These are phyloP conservation scores for Phialophora verrucosa DNA, from an alignment of 2,329 filamentous ascomycete genomes.

Conservation along the genomic window DNA sequence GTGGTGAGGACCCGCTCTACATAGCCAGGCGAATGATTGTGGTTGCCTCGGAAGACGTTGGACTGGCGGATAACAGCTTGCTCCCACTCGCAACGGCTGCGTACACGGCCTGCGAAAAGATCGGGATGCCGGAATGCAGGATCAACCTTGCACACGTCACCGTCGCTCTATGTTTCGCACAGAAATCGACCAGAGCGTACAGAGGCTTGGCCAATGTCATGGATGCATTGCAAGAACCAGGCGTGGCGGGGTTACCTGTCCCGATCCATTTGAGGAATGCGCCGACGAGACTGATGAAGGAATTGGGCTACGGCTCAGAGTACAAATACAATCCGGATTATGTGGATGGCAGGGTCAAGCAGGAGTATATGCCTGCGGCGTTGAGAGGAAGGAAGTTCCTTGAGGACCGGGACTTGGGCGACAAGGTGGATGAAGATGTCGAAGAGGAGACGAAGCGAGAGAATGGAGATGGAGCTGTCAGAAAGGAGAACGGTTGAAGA, in stretches of 20 bases:
- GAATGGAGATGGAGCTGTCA: not conserved
- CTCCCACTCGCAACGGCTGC: slow-evolving; percentile 83
- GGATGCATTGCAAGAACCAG: slow-evolving; percentile 79
- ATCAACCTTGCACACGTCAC: slow-evolving; percentile 90
- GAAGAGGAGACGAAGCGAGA: slow-evolving; percentile 4
- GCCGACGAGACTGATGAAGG: slow-evolving; percentile 89
- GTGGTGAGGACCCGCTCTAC: slow-evolving; percentile 90
- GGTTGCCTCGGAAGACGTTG: slow-evolving; percentile 92
- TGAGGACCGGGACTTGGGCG: slow-evolving; percentile 79
- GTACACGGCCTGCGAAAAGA: slow-evolving; percentile 86
- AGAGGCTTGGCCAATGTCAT: slow-evolving; percentile 80
- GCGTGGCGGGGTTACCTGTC: slow-evolving; percentile 78
- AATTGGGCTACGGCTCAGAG: slow-evolving; percentile 84
- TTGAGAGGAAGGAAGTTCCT: slow-evolving; percentile 75
- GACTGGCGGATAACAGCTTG: slow-evolving; percentile 83
- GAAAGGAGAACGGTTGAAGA: not conserved
- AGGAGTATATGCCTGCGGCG: slow-evolving; percentile 87
- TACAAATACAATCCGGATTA: slow-evolving; percentile 99
- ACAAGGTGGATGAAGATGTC: slow-evolving; percentile 65
- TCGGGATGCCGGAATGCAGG: slow-evolving; percentile 92
- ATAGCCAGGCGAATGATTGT: slow-evolving; percentile 92
- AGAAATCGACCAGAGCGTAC: slow-evolving; percentile 88
- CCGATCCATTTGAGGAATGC: slow-evolving; percentile 90
- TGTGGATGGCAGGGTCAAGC: slow-evolving; percentile 75
- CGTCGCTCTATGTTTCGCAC: slow-evolving; percentile 77